Evolutionary conservation across 306 rosid genomes (phyloP).

Genomic region (Glycine tomentella): DNA sequence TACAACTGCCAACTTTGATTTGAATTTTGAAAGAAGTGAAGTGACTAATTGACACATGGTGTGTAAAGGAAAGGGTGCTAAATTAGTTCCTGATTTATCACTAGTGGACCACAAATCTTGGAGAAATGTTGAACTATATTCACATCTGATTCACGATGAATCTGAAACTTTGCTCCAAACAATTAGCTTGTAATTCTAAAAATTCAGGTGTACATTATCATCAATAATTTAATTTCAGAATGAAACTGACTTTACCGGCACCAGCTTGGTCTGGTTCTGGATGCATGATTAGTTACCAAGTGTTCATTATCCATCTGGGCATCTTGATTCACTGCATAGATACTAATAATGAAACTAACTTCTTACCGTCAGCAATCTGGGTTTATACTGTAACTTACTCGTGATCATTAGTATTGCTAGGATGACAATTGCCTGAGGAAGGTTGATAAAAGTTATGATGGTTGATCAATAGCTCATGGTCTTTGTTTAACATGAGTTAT

Average conservation of each 20-base stretch:
- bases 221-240: background rate
- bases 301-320: constrained; percentile 3
- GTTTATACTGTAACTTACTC: background rate
- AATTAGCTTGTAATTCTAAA: background rate
- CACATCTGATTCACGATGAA: background rate
- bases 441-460: background rate
- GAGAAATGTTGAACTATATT: constrained; percentile 7
- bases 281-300: constrained; percentile 10
- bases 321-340: constrained; percentile 15
- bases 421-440: constrained; percentile 6
- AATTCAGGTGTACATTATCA: background rate
- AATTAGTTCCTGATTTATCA: background rate
- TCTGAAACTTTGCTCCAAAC: background rate
- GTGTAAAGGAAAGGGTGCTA: background rate
- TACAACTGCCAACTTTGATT: constrained; percentile 1
- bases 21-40: constrained; percentile 5
- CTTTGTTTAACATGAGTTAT: constrained; percentile 33
- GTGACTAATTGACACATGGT: background rate
- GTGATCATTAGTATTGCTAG: background rate
- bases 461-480: background rate
- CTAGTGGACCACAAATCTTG: background rate
- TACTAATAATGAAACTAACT: background rate
- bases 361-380: background rate
- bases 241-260: background rate
- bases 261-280: constrained; percentile 15